Conservation (phyloP, 2,329 filamentous ascomycete species). For the Botrytis porri region DNA sequence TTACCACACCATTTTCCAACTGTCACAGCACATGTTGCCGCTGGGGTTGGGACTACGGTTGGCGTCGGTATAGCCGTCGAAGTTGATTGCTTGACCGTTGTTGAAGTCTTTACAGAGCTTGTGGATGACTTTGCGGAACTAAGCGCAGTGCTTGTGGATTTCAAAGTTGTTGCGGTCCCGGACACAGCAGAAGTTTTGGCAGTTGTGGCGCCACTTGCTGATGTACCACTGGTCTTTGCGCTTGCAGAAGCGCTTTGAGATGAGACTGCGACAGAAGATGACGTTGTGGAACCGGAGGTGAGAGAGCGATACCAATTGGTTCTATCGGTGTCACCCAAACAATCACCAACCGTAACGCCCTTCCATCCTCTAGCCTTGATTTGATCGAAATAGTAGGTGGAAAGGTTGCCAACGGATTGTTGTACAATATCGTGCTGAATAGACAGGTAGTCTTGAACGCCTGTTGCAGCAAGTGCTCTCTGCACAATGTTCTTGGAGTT, state of each 20-base stretch:
- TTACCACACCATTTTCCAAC: slow-evolving; percentile 17
- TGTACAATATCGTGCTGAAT: slow-evolving; percentile 44
- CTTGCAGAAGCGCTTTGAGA: background rate
- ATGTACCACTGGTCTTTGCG: background rate
- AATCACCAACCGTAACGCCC: slow-evolving; percentile 46
- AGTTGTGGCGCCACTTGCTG: background rate
- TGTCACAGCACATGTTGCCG: slow-evolving; percentile 4
- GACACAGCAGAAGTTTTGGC: background rate
- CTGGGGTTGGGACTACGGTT: background rate
- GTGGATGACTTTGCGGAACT: background rate
- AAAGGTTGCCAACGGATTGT: slow-evolving; percentile 36
- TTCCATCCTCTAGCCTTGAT: slow-evolving; percentile 39
- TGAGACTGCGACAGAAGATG: background rate
- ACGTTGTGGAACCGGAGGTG: background rate
- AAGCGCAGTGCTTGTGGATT: background rate
- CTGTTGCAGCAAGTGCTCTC: slow-evolving; percentile 37
- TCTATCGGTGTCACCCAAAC: slow-evolving; percentile 42
- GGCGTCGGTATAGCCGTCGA: background rate
- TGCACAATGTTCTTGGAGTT: slow-evolving; percentile 46
- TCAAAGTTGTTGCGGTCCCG: background rate
- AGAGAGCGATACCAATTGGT: slow-evolving; percentile 43
- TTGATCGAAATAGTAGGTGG: slow-evolving; percentile 33
- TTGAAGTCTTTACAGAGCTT: background rate
- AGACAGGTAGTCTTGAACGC: slow-evolving; percentile 39
- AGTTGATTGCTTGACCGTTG: background rate